Base-by-base conservation (phyloP, 306 rosid genomes). In the Hylodesmum podocarpum region DNA sequence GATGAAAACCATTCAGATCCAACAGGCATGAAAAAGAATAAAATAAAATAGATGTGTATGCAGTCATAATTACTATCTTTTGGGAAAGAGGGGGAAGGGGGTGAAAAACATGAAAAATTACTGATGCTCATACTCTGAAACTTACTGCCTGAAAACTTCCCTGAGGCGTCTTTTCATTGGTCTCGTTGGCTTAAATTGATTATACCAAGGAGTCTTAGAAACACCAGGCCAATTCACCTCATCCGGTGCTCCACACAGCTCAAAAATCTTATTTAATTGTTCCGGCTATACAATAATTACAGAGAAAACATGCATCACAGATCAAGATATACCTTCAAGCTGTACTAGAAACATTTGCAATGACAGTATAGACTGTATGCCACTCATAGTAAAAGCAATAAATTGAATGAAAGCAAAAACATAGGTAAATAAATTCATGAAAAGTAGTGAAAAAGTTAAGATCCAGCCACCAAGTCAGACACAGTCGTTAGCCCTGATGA, bases 161-260 rank as follows among this genome's bases (percentile, higher is more conserved):
- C 92, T 82, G 41, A 90, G 78, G 10, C 93, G 89, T 75, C 96
- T 82, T 81, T 88, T 90, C 87, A 90, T 75, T 21, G 87, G 74
- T 65, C 88, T 86, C 63, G 88, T 63, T 29, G 92, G 96, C 79
- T 87, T 88, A 82, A 90, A 87, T 63, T 90, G 89, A 75, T 81
- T 90, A 77, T 90, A 90, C 91, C 88, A 86, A 53, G 90, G 84
- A 63, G 53, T 82, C 83, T 86, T 80, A 0, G 90, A 73, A 72
- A 85, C 91, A 19, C 87, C 91, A 14, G 96, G 91, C 96, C 96
- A 90, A 76, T 81, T 90, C 70, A 41, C 66, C 77, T 90, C 96
- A 82, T 88, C 93, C n/a, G 96, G 93, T 0, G 91, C 84, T 70
- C 96, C 91, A 83, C 96, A 90, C 24, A 90, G 87, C 87, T 88